A percentile compares a stretch with the other conserved stretches of the same genome.
Conservation (phyloP, 257 asterid genomes). For the Pogostemon cablin region DNA sequence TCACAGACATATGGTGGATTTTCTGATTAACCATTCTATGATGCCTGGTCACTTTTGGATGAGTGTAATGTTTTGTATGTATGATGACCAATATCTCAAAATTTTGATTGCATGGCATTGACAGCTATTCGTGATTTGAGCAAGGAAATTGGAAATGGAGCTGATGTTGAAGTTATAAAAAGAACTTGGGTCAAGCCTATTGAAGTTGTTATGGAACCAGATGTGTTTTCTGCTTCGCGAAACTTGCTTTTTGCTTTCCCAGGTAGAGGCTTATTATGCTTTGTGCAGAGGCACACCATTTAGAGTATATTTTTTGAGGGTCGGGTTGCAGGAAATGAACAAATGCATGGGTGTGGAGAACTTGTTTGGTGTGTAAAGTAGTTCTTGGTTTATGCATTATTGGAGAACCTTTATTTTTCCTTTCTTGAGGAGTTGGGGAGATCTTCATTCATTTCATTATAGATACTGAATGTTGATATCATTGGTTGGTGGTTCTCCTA, state of each 20-base stretch:
- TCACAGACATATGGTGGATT: neutral
- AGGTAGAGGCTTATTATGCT: conserved; percentile 51
- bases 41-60: conserved; percentile 14
- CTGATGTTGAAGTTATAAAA: conserved; percentile 42
- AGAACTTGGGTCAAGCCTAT: conserved; percentile 78
- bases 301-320: neutral
- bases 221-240: conserved; percentile 48
- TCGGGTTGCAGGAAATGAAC: neutral
- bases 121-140: conserved; percentile 72
- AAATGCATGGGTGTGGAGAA: neutral
- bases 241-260: conserved; percentile 78
- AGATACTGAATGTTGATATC: conserved; percentile 1
- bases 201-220: conserved; percentile 73
- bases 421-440: neutral
- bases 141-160: conserved; percentile 38
- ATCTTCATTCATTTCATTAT: neutral
- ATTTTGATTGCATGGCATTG: conserved; percentile 30
- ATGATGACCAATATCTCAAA: conserved; percentile 25
- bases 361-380: conserved; percentile 15
- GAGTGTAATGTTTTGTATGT: conserved; percentile 23
- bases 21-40: conserved; percentile 14
- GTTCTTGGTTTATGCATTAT: conserved; percentile 14
- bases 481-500: conserved; percentile 1
- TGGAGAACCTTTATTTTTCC: neutral
- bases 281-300: conserved; percentile 3